Conservation (phyloP, 2,329 filamentous ascomycete genomes). For the Alternaria rosae region DNA sequence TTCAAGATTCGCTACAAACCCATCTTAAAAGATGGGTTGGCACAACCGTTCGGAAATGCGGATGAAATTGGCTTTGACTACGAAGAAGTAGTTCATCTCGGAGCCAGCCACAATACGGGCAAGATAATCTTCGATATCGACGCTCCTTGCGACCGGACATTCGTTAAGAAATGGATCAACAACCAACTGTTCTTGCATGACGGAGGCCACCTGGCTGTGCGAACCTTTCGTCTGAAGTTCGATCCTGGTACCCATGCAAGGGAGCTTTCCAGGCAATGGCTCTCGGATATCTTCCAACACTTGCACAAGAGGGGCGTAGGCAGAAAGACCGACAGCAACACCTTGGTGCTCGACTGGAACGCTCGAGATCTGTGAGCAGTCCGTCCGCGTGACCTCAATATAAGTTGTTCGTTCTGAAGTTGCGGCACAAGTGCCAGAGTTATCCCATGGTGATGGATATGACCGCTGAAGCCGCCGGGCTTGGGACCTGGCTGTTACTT, state of each 20-base stretch:
- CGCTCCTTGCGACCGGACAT: not conserved
- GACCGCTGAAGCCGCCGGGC: not conserved
- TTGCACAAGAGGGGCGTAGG: not conserved
- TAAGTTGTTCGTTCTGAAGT: fast-evolving
- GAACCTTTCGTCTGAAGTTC: not conserved
- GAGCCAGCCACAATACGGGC: not conserved
- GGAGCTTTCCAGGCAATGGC: not conserved
- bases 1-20: not conserved
- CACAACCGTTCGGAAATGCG: not conserved
- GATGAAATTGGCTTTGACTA: not conserved
- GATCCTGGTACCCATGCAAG: not conserved
- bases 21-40: not conserved
- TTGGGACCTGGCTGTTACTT: not conserved
- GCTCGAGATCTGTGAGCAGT: not conserved
- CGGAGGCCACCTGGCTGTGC: not conserved
- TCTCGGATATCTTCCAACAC: not conserved
- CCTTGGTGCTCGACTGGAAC: not conserved
- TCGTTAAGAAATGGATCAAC: not conserved
- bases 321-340: not conserved
- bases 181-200: not conserved
- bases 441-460: not conserved
- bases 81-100: not conserved
- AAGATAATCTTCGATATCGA: not conserved
- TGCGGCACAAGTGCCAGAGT: not conserved
- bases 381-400: not conserved